Evolutionary conservation across 495 filamentous ascomycete species (phyloP).

Genomic region (Acidomyces sp.): DNA sequence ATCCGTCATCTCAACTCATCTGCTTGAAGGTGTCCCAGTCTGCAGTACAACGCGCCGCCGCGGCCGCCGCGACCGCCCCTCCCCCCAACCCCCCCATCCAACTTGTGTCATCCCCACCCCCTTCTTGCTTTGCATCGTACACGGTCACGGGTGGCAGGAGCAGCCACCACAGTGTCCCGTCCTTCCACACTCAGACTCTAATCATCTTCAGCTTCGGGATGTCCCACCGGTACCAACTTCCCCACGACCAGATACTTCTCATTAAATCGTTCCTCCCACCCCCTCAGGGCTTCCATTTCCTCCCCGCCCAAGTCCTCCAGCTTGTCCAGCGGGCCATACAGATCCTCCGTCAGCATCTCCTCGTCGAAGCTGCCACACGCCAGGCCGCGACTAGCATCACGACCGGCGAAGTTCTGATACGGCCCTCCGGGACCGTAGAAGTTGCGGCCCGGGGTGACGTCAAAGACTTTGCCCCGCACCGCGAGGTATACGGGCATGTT

Average conservation of each 20-base stretch:
- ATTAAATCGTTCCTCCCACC: conserved; percentile 83
- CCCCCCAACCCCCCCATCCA: too few relatives aligned
- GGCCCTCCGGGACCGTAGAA: conserved; percentile 91
- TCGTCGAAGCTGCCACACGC: conserved; percentile 90
- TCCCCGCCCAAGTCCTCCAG: conserved; percentile 61
- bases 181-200: too few relatives aligned
- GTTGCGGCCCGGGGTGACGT: conserved; percentile 69
- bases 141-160: too few relatives aligned
- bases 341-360: conserved; percentile 88
- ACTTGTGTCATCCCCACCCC: too few relatives aligned
- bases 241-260: conserved; percentile 94
- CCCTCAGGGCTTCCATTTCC: conserved; percentile 67
- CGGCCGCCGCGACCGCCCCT: too few relatives aligned
- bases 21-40: too few relatives aligned
- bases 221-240: conserved; percentile 63
- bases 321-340: conserved; percentile 74
- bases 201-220: conserved; percentile 39
- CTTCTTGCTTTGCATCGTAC: too few relatives aligned
- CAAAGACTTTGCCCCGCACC: conserved; percentile 74
- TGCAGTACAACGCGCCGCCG: too few relatives aligned
- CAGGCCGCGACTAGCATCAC: conserved; percentile 84
- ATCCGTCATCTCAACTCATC: too few relatives aligned
- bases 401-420: conserved; percentile 86
- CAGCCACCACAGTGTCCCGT: too few relatives aligned
- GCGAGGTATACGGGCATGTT: conserved; percentile 68